These are phyloP conservation scores for Saprolegnia diclina DNA, from an alignment of 352 stramenopile genomes.

Conservation along the genomic window DNA sequence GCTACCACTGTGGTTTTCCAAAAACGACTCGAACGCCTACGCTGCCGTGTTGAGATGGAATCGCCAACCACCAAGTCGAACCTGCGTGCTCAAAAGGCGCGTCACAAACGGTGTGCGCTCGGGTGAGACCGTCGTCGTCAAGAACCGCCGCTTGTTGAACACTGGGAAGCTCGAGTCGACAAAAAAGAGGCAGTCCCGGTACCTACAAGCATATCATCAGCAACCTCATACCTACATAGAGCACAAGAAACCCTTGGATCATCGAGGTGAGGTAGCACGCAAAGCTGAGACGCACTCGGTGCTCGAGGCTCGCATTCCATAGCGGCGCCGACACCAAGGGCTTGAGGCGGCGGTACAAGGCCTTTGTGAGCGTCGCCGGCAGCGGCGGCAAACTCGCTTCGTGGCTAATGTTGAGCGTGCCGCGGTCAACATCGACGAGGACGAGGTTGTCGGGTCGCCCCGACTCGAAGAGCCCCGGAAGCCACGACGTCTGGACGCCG, in stretches of 20 bases:
- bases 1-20: constrained; percentile 63
- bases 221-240: neutral
- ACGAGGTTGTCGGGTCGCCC: constrained; percentile 77
- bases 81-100: constrained; percentile 59
- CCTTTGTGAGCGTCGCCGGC: constrained; percentile 43
- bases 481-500: constrained; percentile 66
- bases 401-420: constrained; percentile 48
- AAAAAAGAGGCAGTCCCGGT: constrained; percentile 82
- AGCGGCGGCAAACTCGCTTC: constrained; percentile 41
- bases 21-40: constrained; percentile 64
- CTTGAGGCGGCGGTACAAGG: constrained; percentile 48
- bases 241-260: too few relatives aligned
- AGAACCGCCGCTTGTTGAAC: constrained; percentile 84
- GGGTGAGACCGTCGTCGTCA: constrained; percentile 44
- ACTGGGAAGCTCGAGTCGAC: constrained; percentile 80
- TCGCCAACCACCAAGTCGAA: neutral
- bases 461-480: constrained; percentile 54
- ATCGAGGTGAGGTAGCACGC: constrained; percentile 47
- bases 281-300: constrained; percentile 66
- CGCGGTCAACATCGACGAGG: constrained; percentile 69
- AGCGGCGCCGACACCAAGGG: constrained; percentile 31
- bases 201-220: constrained; percentile 26
- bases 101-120: constrained; percentile 65
- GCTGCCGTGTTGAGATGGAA: neutral
- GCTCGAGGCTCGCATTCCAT: constrained; percentile 44